phyloP scores from a whole-genome alignment of 2,329 filamentous ascomycete genomes.

The Akanthomyces lecanii region DNA sequence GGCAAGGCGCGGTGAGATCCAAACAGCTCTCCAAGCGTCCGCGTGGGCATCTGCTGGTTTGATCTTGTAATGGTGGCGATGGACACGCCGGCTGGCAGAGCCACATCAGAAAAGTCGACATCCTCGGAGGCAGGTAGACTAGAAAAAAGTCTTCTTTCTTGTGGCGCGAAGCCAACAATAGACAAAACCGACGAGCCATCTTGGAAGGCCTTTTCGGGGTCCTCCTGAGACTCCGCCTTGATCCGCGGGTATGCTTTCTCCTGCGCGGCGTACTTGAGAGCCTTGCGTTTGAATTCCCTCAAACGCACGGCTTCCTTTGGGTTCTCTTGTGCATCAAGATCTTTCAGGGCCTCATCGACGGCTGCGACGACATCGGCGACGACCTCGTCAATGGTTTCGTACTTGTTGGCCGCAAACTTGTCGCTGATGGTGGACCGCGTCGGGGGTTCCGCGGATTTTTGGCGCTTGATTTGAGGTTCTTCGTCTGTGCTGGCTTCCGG shows the following conservation, averaged over 20 bases:
- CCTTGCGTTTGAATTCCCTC: constrained; percentile 56
- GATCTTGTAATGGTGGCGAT: constrained; percentile 34
- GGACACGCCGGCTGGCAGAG: constrained; percentile 70
- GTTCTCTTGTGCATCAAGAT: constrained; percentile 36
- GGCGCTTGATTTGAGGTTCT: constrained; percentile 57
- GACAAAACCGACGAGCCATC: constrained; percentile 62
- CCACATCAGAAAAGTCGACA: constrained; percentile 36
- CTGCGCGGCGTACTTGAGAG: constrained; percentile 58
- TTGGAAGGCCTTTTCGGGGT: constrained; percentile 34
- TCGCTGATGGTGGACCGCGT: constrained; percentile 46
- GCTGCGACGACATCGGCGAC: constrained; percentile 52
- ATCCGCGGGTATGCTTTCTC: constrained; percentile 50
- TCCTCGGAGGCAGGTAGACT: constrained; percentile 55
- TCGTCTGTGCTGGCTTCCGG: constrained; percentile 39
- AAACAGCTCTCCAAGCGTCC: constrained; percentile 70
- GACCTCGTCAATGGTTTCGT: constrained; percentile 61
- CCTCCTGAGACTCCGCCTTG: constrained; percentile 36
- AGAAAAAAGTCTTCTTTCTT: constrained; percentile 77
- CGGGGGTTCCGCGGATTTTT: constrained; percentile 48
- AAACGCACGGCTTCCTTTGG: constrained; percentile 42
- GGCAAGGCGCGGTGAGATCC: constrained; percentile 62
- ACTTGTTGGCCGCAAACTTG: constrained; percentile 48
- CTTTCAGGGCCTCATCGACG: constrained; percentile 44
- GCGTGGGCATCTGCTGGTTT: constrained; percentile 43
- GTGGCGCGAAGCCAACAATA: constrained; percentile 69